These are phyloP conservation scores for Acer saccharum DNA, from an alignment of 345 rosid species.

Conservation along the genomic window DNA sequence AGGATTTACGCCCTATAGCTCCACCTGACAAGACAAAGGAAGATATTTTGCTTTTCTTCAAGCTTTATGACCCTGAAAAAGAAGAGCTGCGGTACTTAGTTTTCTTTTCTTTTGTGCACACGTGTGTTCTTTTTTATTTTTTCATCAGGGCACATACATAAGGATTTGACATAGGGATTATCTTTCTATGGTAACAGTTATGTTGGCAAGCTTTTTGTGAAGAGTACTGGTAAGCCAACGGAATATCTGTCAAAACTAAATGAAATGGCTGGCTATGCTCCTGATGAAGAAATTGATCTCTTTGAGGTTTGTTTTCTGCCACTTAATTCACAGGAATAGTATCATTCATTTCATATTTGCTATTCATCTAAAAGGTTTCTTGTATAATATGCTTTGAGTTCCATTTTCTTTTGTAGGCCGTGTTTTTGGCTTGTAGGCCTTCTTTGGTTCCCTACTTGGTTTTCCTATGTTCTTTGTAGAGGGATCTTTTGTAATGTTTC, in stretches of 20 bases:
- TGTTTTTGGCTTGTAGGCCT: no score
- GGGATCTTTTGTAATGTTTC: no score
- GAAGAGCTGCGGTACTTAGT: slow-evolving; percentile 53
- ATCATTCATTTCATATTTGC: neutral
- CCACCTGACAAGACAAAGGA: slow-evolving; percentile 65
- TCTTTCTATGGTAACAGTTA: slow-evolving; percentile 37
- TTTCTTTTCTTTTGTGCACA: neutral
- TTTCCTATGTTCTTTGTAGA: no score
- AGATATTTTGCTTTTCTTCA: slow-evolving; percentile 69
- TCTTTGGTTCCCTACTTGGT: no score
- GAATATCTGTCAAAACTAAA: slow-evolving; percentile 63
- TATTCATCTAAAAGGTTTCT: neutral
- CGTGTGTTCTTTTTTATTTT: neutral
- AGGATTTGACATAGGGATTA: slow-evolving; percentile 15
- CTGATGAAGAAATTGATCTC: slow-evolving; percentile 70
- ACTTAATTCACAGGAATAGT: neutral
- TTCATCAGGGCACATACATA: neutral
- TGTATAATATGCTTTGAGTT: neutral
- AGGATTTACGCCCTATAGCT: slow-evolving; percentile 60
- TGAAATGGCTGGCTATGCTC: slow-evolving; percentile 69
- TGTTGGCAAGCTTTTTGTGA: slow-evolving; percentile 70
- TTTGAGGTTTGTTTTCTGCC: slow-evolving; percentile 55
- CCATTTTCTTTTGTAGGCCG: no score
- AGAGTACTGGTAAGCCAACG: slow-evolving; percentile 53
- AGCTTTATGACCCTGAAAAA: slow-evolving; percentile 70